Percentiles rank a stretch among this genome's conserved stretches.
Evolutionary conservation across 805 yeast species (phyloP).

Genomic region (Metschnikowia borealis): DNA sequence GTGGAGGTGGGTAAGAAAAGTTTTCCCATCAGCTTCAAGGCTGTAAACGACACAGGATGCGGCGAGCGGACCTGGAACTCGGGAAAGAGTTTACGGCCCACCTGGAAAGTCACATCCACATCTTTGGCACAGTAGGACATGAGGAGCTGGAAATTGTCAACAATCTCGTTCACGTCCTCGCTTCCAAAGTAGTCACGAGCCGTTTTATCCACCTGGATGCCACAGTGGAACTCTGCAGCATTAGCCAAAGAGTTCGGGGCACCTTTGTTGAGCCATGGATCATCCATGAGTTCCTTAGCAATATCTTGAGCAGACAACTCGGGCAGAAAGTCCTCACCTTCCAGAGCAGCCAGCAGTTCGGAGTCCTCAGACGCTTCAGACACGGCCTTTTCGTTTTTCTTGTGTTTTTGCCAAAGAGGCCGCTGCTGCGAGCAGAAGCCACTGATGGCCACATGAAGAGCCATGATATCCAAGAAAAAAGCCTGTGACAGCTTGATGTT

Average conservation of each 20-base stretch:
- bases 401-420: constrained; percentile 65
- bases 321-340: constrained; percentile 1
- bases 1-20: constrained; percentile 74
- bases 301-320: constrained; percentile 21
- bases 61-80: constrained; percentile 66
- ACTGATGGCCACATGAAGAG: constrained; percentile 81
- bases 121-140: constrained; percentile 84
- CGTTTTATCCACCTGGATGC: constrained; percentile 59
- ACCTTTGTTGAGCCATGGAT: constrained; percentile 83
- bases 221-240: constrained; percentile 77
- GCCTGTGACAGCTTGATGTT: constrained; percentile 60
- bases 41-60: constrained; percentile 93
- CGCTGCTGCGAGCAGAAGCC: constrained; percentile 95
- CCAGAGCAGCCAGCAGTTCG: constrained; percentile 16
- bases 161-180: constrained; percentile 49
- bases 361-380: constrained; percentile 15
- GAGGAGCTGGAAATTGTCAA: constrained; percentile 53
- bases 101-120: constrained; percentile 68
- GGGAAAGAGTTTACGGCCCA: constrained; percentile 68
- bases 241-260: constrained; percentile 75
- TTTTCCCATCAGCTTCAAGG: constrained; percentile 67
- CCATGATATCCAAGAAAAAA: constrained; percentile 86
- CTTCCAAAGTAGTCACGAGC: constrained; percentile 62
- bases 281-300: constrained; percentile 41
- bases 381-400: constrained; percentile 31